A percentile compares a stretch with the other conserved stretches of the same genome.
Conservation (phyloP, 257 asterid genomes). For the Avicennia marina region DNA sequence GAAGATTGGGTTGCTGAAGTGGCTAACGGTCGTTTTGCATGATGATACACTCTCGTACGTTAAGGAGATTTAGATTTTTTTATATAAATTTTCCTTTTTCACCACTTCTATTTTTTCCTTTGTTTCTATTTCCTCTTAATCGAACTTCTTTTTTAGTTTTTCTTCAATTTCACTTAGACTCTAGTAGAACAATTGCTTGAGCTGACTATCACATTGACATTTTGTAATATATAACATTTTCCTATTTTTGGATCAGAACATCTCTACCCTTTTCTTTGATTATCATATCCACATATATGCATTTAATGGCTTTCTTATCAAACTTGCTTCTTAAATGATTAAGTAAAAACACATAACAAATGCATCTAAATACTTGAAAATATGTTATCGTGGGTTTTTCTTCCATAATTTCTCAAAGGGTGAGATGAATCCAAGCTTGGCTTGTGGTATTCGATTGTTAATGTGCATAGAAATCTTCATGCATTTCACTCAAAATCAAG, state of each 20-base stretch:
- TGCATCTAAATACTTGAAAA: background rate
- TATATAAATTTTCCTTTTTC: too few species aligned
- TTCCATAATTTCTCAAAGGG: constrained; percentile 11
- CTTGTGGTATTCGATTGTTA: background rate
- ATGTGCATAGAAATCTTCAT: background rate
- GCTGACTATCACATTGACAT: too few species aligned
- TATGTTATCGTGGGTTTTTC: background rate
- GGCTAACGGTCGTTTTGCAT: constrained; percentile 60
- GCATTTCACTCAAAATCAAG: background rate
- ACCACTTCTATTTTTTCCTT: too few species aligned
- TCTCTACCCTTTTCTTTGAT: constrained; percentile 3
- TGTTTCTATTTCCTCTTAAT: too few species aligned
- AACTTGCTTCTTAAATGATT: constrained; percentile 1
- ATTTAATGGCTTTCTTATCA: background rate
- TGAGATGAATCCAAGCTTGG: background rate
- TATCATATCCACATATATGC: background rate
- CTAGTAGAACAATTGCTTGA: too few species aligned
- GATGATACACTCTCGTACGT: too few species aligned
- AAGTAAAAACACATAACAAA: background rate
- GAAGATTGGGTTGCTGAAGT: constrained; percentile 48
- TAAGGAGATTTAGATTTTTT: too few species aligned
- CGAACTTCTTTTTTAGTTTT: too few species aligned
- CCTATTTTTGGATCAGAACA: constrained; percentile 2
- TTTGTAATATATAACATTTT: background rate
- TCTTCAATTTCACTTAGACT: too few species aligned